A percentile compares a stretch with the other conserved stretches of the same genome.
Evolutionary conservation across 2,329 filamentous ascomycete genomes (phyloP).

Genomic region (Diplodia corticola): DNA sequence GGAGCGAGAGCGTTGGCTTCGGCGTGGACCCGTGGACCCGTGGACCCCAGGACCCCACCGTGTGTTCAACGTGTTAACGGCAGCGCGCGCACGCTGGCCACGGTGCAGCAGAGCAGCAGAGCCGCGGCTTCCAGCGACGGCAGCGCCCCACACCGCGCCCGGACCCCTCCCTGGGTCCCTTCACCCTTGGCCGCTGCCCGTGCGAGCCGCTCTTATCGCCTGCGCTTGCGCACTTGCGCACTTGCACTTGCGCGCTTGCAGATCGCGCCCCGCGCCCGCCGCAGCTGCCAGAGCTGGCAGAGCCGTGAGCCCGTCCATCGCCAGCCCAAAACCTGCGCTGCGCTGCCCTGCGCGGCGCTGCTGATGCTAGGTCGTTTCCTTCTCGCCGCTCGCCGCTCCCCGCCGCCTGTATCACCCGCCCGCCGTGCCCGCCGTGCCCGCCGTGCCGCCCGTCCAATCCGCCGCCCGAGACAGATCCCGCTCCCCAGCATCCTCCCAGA

Average conservation of each 20-base stretch:
- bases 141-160: background rate
- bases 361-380: background rate
- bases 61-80: slow-evolving; percentile 14
- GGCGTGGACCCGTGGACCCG: too few species aligned
- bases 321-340: background rate
- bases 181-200: background rate
- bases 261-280: background rate
- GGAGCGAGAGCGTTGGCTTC: slow-evolving; percentile 9
- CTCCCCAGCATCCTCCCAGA: slow-evolving; percentile 9
- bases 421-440: background rate
- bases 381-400: background rate
- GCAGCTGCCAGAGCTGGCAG: too few species aligned
- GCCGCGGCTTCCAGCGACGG: background rate
- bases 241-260: background rate
- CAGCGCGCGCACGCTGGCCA: slow-evolving; percentile 5
- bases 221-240: background rate
- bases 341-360: slow-evolving; percentile 4
- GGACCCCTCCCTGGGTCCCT: background rate
- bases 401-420: slow-evolving; percentile 17
- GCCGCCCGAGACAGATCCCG: slow-evolving; percentile 19
- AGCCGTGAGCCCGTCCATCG: too few species aligned
- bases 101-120: background rate
- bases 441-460: slow-evolving; percentile 7
- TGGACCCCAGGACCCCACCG: too few species aligned
- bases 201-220: slow-evolving; percentile 6